Percentiles rank a stretch among this genome's conserved stretches.
Evolutionary conservation across 108 stramenopile species (phyloP).

Genomic region (Epithemia pelagica): DNA sequence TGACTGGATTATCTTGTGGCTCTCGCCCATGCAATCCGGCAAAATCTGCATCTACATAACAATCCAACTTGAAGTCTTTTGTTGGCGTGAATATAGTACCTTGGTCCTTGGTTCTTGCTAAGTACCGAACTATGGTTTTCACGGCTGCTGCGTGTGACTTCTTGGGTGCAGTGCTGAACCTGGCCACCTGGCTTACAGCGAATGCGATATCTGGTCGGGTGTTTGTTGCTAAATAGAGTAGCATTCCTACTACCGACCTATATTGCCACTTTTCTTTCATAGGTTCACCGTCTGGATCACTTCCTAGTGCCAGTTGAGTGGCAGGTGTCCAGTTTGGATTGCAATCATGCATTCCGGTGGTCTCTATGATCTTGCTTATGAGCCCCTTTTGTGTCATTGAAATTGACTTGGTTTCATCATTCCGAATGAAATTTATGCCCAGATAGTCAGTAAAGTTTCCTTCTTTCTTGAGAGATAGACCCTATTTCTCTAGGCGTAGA

Average conservation of each 20-base stretch:
- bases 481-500: background rate
- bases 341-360: constrained; percentile 36
- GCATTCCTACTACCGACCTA: constrained; percentile 35
- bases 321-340: constrained; percentile 26
- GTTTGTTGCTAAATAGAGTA: constrained; percentile 33
- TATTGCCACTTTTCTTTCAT: constrained; percentile 31
- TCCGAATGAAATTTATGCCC: constrained; percentile 15
- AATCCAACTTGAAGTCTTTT: constrained; percentile 16
- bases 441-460: too few species aligned
- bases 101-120: constrained; percentile 26
- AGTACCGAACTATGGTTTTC: constrained; percentile 43
- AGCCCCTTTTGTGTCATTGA: constrained; percentile 36
- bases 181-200: constrained; percentile 37
- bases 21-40: constrained; percentile 28
- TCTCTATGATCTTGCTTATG: constrained; percentile 32
- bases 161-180: constrained; percentile 26
- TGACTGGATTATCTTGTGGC: constrained; percentile 9
- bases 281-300: constrained; percentile 27
- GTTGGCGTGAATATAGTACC: constrained; percentile 31
- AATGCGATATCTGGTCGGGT: constrained; percentile 36
- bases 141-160: constrained; percentile 36
- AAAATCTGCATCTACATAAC: constrained; percentile 47
- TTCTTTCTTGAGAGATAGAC: constrained; percentile 16
- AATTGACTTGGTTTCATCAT: constrained; percentile 7
- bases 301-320: constrained; percentile 19